Evolutionary conservation across 495 filamentous ascomycete genomes (phyloP), one percentile per base, ranked within the genome.

Genomic region (Penicillium angulare): DNA sequence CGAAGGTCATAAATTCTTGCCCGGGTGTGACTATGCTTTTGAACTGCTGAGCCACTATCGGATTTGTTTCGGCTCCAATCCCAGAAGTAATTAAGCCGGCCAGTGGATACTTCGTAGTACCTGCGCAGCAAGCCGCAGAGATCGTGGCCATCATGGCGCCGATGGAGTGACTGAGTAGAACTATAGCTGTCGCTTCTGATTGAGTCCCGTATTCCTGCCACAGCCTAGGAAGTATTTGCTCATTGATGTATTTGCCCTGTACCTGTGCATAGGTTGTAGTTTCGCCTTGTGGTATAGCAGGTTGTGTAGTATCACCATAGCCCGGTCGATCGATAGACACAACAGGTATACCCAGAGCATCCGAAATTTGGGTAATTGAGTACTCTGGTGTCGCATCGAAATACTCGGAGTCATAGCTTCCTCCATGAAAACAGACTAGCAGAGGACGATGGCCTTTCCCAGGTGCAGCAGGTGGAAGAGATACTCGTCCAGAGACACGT

Each of bases 341-440:
- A 29, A 64, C 53, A 4, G 68, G 68, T 12, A 72, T 46, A 26
- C 47, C 29, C 0, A 70, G 55, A 15, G 53, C 51, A 10, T 55
- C 43, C n/a, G 56, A 57, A 24, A 56, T 32, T 7, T 42, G 17
- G 7, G 47, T 17, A 13, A 65, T 64, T 15, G 64, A 66, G 46
- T 64, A 55, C 2, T 59, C 52, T n/a, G 52, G 48, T 26, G 61
- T 52, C 9, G 63, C 65, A 44, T 72, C 59, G 51, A 66, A 74
- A 53, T 72, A 74, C 33, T 54, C 39, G 15, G 62, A 48, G 18
- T 57, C 55, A 50, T 72, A 71, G 24, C 50, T 61, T 13, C 62
- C 69, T 5, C 71, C 71, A 47, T 68, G 71, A 12, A 74, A 5
- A 42, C 57, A 63, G 15, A 74, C 53, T 23, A 71, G 41, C 1